These are phyloP conservation scores for Taphrina flavorubra DNA, from an alignment of 1,139 yeast genomes.

Conservation along the genomic window DNA sequence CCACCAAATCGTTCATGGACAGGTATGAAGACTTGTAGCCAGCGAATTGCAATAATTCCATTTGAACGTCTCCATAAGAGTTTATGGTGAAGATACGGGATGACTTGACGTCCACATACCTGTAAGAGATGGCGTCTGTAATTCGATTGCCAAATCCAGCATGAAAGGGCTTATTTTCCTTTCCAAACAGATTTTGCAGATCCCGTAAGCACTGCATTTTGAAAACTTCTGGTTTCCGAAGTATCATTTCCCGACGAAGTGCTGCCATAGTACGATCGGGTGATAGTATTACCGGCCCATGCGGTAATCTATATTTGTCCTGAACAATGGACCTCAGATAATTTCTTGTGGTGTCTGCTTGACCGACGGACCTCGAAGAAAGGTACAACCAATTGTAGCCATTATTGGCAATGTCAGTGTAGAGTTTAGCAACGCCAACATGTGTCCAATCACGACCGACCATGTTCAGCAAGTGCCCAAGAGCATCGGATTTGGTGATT, in stretches of 20 bases:
- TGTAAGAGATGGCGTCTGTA: conserved; percentile 93
- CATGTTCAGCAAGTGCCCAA: conserved; percentile 93
- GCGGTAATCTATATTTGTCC: conserved; percentile 64
- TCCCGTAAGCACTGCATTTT: conserved; percentile 96
- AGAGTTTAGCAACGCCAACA: conserved; percentile 88
- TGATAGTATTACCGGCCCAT: conserved; percentile 91
- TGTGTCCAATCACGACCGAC: conserved; percentile 99
- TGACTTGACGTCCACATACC: conserved; percentile 92
- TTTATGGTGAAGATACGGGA: conserved; percentile 95
- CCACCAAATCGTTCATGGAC: conserved; percentile 90
- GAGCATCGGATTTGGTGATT: conserved; percentile 88
- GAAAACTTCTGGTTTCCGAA: conserved; percentile 95
- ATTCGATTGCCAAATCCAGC: conserved; percentile 98
- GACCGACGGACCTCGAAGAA: conserved; percentile 95
- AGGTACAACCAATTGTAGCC: conserved; percentile 93
- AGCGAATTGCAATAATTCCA: conserved; percentile 93
- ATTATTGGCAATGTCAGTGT: conserved; percentile 79
- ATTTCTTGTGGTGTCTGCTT: conserved; percentile 89
- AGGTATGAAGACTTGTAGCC: conserved; percentile 89
- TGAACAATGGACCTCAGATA: conserved; percentile 81
- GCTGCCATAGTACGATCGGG: conserved; percentile 99
- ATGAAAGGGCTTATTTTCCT: conserved; percentile 73
- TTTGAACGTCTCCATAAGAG: conserved; percentile 95
- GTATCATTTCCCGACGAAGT: conserved; percentile 78
- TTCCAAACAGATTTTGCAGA: conserved; percentile 65